Conservation (phyloP, 768 basidiomycete species). For the Vishniacozyma victoriae region DNA sequence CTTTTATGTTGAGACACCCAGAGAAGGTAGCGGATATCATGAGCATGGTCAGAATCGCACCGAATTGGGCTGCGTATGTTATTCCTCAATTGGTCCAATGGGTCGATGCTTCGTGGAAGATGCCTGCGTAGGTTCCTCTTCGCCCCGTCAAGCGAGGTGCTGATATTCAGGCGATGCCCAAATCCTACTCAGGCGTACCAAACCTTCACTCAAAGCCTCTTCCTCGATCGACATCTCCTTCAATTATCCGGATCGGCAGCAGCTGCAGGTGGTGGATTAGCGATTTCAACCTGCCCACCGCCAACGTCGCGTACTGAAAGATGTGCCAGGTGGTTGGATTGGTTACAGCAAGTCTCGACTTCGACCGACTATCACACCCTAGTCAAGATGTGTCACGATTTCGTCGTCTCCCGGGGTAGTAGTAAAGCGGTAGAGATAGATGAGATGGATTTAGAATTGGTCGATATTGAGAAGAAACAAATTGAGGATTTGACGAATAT, state of each 20-base stretch:
- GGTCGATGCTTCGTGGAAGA: constrained; percentile 10
- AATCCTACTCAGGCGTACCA: constrained; percentile 20
- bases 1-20: constrained; percentile 22
- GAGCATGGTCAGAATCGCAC: constrained; percentile 10
- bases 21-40: constrained; percentile 18
- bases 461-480: constrained; percentile 24
- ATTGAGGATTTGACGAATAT: constrained; percentile 22
- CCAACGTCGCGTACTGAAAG: constrained; percentile 7
- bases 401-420: background rate
- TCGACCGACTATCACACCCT: constrained; percentile 9
- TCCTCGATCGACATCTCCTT: constrained; percentile 16
- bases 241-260: constrained; percentile 13
- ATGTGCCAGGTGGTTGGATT: constrained; percentile 15
- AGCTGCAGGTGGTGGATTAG: constrained; percentile 24
- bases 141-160: background rate
- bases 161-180: constrained; percentile 19
- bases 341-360: constrained; percentile 6
- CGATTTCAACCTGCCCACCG: constrained; percentile 22
- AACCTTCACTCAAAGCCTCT: constrained; percentile 12
- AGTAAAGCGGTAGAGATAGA: background rate
- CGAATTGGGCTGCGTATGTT: constrained; percentile 25
- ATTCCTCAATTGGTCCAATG: constrained; percentile 23
- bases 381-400: constrained; percentile 5
- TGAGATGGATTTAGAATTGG: constrained; percentile 4
- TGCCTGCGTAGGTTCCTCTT: constrained; percentile 7